phyloP scores from a whole-genome alignment of 78 protist species.

The Monocercomonoides exilis region DNA sequence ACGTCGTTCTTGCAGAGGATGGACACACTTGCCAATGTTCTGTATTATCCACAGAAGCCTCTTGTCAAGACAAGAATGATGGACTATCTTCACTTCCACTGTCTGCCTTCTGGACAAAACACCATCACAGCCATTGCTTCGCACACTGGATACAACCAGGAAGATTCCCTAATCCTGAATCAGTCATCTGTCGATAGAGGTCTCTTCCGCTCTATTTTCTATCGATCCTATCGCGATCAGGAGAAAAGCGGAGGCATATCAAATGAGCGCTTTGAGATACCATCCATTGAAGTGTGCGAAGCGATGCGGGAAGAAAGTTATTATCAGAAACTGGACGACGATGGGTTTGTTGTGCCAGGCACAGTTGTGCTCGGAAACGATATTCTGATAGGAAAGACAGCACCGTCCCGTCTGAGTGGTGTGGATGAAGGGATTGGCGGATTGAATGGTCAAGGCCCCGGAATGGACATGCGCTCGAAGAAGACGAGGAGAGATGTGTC shows the following conservation, averaged over 20 bases:
- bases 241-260: constrained; percentile 1
- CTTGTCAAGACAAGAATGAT: constrained; percentile 88
- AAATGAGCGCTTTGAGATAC: constrained; percentile 62
- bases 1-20: constrained; percentile 89
- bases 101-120: constrained; percentile 98
- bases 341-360: constrained; percentile 94
- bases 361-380: constrained; percentile 77
- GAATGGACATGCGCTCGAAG: constrained; percentile 1
- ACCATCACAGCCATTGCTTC: constrained; percentile 90
- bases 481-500: constrained; percentile 52
- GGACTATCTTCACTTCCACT: constrained; percentile 82
- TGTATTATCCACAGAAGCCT: constrained; percentile 98
- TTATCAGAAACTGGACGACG: constrained; percentile 87
- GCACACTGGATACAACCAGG: constrained; percentile 99
- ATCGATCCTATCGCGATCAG: constrained; percentile 53
- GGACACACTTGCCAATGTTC: constrained; percentile 95
- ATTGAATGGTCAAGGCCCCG: neutral
- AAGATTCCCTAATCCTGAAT: constrained; percentile 95
- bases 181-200: constrained; percentile 97
- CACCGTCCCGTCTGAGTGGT: constrained; percentile 38
- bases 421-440: constrained; percentile 16
- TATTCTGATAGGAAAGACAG: constrained; percentile 91
- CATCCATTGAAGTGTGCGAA: constrained; percentile 42
- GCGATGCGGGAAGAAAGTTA: neutral
- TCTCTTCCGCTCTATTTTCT: constrained; percentile 82